Percentiles rank a stretch among this genome's conserved stretches.
Conservation (phyloP, 129 eudicot genomes). For the Erigeron canadensis region DNA sequence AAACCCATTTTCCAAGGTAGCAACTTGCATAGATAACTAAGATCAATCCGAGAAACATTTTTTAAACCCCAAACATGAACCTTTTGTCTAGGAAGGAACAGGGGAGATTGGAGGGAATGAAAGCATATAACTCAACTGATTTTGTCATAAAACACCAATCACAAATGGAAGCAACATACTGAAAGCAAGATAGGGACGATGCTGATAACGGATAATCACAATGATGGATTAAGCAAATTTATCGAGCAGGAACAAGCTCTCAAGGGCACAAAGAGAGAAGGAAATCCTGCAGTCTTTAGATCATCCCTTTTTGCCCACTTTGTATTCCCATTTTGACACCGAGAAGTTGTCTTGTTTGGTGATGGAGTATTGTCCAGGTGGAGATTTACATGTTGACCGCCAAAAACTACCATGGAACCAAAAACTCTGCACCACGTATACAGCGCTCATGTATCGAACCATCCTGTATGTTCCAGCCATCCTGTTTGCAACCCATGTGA, state of each 20-base stretch:
- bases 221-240: slow-evolving; percentile 76
- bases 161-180: no score
- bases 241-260: slow-evolving; percentile 74
- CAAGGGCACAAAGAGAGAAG: slow-evolving; percentile 82
- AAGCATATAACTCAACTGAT: no score
- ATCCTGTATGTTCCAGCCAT: slow-evolving; percentile 74
- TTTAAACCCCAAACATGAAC: no score
- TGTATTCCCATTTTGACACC: slow-evolving; percentile 87
- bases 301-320: slow-evolving; percentile 95
- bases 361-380: slow-evolving; percentile 97
- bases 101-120: no score
- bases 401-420: slow-evolving; percentile 64
- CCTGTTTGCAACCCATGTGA: slow-evolving; percentile 79
- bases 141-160: no score
- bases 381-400: slow-evolving; percentile 86
- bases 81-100: no score
- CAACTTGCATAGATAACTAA: no score
- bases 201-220: no score
- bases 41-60: no score
- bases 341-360: slow-evolving; percentile 82
- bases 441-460: slow-evolving; percentile 71
- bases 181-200: no score
- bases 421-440: slow-evolving; percentile 53
- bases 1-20: no score
- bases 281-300: slow-evolving; percentile 91